A percentile compares a stretch with the other conserved stretches of the same genome.
Conservation (phyloP, 352 stramenopile genomes). For the Aphanomyces stellatus region DNA sequence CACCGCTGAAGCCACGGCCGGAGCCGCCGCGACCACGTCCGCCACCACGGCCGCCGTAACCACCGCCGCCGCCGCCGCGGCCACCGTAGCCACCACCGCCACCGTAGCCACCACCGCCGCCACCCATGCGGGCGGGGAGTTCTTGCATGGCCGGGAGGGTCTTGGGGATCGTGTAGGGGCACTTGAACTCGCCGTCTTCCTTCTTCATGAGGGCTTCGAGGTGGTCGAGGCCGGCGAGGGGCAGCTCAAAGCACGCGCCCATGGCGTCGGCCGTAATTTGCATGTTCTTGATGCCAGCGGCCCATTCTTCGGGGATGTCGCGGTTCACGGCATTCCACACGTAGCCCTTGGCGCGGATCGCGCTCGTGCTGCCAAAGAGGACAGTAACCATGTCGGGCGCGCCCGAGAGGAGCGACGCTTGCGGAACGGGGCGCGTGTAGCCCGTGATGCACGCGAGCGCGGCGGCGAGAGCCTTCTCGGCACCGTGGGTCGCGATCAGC, state of each 20-base stretch:
- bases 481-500: slow-evolving; percentile 49
- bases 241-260: slow-evolving; percentile 88
- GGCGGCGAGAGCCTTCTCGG: slow-evolving; percentile 60
- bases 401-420: slow-evolving; percentile 84
- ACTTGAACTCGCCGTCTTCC: slow-evolving; percentile 28
- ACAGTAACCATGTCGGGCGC: slow-evolving; percentile 86
- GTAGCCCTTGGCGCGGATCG: slow-evolving; percentile 83
- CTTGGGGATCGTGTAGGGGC: slow-evolving; percentile 72
- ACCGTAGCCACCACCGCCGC: slow-evolving; percentile 33
- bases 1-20: slow-evolving; percentile 26
- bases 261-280: slow-evolving; percentile 81
- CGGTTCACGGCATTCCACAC: slow-evolving; percentile 89
- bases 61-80: slow-evolving; percentile 29
- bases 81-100: slow-evolving; percentile 27
- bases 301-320: slow-evolving; percentile 63
- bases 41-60: slow-evolving; percentile 27
- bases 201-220: slow-evolving; percentile 68
- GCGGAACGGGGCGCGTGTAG: slow-evolving; percentile 68
- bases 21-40: slow-evolving; percentile 28
- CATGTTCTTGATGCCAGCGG: slow-evolving; percentile 84
- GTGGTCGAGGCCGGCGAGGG: slow-evolving; percentile 42
- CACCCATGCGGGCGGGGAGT: slow-evolving; percentile 26
- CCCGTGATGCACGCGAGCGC: slow-evolving; percentile 87
- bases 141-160: slow-evolving; percentile 69
- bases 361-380: slow-evolving; percentile 71